These are phyloP conservation scores for Ustilago tritici DNA, from an alignment of 1,284 basidiomycete species.

Conservation along the genomic window DNA sequence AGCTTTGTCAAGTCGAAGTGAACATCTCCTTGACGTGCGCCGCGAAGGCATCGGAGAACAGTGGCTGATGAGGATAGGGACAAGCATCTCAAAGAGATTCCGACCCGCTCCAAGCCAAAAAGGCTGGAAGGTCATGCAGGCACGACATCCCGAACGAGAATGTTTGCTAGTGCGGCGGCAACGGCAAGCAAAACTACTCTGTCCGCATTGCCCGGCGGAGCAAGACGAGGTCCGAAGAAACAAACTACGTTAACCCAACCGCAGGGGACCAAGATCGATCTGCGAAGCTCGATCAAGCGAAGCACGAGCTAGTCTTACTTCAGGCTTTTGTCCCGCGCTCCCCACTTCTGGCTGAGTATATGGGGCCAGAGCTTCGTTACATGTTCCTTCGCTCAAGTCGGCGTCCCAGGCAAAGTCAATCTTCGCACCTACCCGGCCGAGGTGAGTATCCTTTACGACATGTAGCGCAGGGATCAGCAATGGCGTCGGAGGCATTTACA, in stretches of 20 bases:
- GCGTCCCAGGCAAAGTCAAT: conserved; percentile 5
- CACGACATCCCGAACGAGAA: background rate
- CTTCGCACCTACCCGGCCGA: background rate
- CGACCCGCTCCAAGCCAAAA: background rate
- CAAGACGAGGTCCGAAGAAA: conserved; percentile 1
- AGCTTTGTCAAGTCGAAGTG: too few relatives aligned
- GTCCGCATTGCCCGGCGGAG: conserved; percentile 3
- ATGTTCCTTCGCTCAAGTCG: background rate
- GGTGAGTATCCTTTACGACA: background rate
- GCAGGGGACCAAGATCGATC: background rate
- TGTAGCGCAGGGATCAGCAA: too few relatives aligned
- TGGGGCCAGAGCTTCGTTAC: background rate
- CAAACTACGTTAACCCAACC: background rate
- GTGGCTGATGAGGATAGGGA: background rate
- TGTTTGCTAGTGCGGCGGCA: conserved; percentile 5
- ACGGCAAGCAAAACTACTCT: background rate
- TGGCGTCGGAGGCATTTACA: background rate
- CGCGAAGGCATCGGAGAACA: background rate
- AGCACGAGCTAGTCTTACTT: background rate
- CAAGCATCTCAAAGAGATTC: background rate
- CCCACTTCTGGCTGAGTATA: too few relatives aligned
- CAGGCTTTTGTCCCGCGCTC: too few relatives aligned
- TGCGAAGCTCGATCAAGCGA: background rate
- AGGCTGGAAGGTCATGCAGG: conserved; percentile 7
- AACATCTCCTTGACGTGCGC: too few relatives aligned